A percentile compares a stretch with the other conserved stretches of the same genome.
These are phyloP conservation scores for Diaporthe sp. DNA, from an alignment of 2,329 filamentous ascomycete species.

Conservation along the genomic window DNA sequence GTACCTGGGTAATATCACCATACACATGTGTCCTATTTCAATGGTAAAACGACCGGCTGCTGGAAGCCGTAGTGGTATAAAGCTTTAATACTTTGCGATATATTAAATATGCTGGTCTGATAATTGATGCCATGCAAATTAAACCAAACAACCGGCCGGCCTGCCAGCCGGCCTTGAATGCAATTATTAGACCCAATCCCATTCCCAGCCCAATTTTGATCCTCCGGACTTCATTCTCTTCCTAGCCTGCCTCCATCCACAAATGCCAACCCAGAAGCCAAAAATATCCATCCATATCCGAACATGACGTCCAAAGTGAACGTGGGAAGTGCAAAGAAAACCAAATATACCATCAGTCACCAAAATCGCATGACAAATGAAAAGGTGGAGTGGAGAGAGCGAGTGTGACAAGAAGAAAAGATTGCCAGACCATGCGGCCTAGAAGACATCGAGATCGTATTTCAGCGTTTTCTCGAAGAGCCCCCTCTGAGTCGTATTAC, in stretches of 20 bases:
- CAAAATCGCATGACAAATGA: neutral
- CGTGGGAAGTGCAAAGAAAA: neutral
- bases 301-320: neutral
- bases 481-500: constrained; percentile 16
- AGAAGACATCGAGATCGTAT: constrained; percentile 29
- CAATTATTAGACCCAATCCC: neutral
- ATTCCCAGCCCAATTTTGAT: neutral
- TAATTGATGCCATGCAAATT: neutral
- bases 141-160: neutral
- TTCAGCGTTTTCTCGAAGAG: constrained; percentile 16
- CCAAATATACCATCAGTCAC: neutral
- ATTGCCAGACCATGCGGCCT: constrained; percentile 9
- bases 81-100: neutral
- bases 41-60: neutral
- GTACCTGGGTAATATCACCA: too few relatives aligned
- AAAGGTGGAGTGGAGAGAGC: neutral
- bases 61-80: neutral
- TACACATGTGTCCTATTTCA: too few relatives aligned
- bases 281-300: neutral
- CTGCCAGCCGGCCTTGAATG: constrained; percentile 6
- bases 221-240: constrained; percentile 3
- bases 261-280: neutral
- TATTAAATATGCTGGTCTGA: constrained; percentile 8
- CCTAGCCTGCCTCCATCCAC: neutral
- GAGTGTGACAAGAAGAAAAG: neutral